A percentile compares a stretch with the other conserved stretches of the same genome.
These are phyloP conservation scores for Chlamydomonas asymmetrica DNA, from an alignment of 139 green algal genomes.

Conservation along the genomic window DNA sequence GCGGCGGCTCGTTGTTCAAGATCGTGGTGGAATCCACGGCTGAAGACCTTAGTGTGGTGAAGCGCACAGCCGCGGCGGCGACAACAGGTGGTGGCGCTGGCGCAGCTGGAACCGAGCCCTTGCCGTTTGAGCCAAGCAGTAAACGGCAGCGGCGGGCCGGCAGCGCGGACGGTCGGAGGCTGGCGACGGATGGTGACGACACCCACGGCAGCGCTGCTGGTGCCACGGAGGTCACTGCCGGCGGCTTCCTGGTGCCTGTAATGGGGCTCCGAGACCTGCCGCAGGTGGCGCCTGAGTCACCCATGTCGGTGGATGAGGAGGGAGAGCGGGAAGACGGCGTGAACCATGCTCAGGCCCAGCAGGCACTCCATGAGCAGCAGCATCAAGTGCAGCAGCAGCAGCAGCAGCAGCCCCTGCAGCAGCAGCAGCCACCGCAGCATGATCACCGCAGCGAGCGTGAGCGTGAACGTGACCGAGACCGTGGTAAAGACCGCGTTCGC, in stretches of 20 bases:
- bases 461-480: background rate
- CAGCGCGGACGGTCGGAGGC: too few relatives aligned
- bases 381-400: background rate
- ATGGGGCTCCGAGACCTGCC: too few relatives aligned
- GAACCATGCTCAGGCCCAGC: background rate
- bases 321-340: background rate
- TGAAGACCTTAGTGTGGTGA: conserved; percentile 14
- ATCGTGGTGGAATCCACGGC: conserved; percentile 43
- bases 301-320: background rate
- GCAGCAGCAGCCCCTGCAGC: background rate
- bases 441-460: conserved; percentile 7
- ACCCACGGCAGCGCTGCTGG: too few relatives aligned
- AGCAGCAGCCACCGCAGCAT: too few relatives aligned
- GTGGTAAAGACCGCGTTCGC: background rate
- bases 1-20: conserved; percentile 32
- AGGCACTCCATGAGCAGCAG: background rate
- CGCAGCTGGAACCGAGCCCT: too few relatives aligned
- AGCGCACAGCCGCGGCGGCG: background rate
- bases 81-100: too few relatives aligned
- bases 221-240: too few relatives aligned
- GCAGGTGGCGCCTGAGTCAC: conserved; percentile 20
- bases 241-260: too few relatives aligned
- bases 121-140: too few relatives aligned
- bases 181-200: too few relatives aligned
- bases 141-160: too few relatives aligned